Conservation (phyloP, 108 stramenopile genomes). For the Pinguiococcus pyrenoidosus region DNA sequence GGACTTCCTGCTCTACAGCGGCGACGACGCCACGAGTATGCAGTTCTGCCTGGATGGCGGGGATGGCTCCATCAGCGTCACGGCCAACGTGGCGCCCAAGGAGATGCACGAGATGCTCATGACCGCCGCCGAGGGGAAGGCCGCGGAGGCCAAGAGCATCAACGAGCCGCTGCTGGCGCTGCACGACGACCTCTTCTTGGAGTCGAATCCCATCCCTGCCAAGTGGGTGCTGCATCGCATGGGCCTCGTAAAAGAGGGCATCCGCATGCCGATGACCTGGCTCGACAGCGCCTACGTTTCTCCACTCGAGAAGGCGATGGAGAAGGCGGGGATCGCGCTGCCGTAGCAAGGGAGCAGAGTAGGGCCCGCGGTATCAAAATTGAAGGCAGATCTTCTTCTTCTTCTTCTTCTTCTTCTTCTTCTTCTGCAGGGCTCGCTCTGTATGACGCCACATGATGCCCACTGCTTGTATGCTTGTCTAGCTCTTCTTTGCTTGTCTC, state of each 20-base stretch:
- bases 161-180: slow-evolving; percentile 47
- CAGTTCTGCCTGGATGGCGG: slow-evolving; percentile 68
- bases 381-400: too few species aligned
- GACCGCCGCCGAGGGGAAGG: slow-evolving; percentile 46
- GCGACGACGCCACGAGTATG: slow-evolving; percentile 62
- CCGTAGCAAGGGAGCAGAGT: too few species aligned
- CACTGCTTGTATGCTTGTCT: too few species aligned
- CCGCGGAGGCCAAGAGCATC: slow-evolving; percentile 34
- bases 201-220: slow-evolving; percentile 67
- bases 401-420: too few species aligned
- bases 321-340: slow-evolving; percentile 11
- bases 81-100: slow-evolving; percentile 61
- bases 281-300: slow-evolving; percentile 14
- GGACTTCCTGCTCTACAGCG: slow-evolving; percentile 65
- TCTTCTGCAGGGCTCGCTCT: too few species aligned
- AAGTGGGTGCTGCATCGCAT: slow-evolving; percentile 40
- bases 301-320: slow-evolving; percentile 14
- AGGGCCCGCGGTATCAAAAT: too few species aligned
- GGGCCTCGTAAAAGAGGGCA: slow-evolving; percentile 12
- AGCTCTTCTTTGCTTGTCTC: too few species aligned
- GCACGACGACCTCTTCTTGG: slow-evolving; percentile 57
- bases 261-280: slow-evolving; percentile 16
- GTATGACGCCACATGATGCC: too few species aligned
- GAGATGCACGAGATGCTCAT: slow-evolving; percentile 49
- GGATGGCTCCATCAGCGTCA: slow-evolving; percentile 79